Percentiles rank a stretch among this genome's conserved stretches.
Evolutionary conservation across 106 monocot species (phyloP).

Genomic region (Phalaenopsis aphrodite): DNA sequence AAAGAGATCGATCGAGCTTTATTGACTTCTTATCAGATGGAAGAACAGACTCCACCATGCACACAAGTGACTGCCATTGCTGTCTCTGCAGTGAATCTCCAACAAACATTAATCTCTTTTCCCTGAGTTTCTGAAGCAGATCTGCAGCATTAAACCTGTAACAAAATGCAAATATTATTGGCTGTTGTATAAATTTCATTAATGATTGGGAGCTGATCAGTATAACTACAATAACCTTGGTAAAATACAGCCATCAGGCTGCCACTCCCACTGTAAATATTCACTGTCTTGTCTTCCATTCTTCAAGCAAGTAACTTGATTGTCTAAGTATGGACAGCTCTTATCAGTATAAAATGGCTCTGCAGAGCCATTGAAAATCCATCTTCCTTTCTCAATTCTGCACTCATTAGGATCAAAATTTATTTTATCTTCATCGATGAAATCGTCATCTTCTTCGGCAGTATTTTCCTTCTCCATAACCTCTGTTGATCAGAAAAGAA

Average conservation of each 20-base stretch:
- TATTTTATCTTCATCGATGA: conserved; percentile 23
- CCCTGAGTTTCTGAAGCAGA: conserved; percentile 54
- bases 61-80: conserved; percentile 56
- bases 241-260: conserved; percentile 53
- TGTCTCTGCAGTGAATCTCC: conserved; percentile 56
- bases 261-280: conserved; percentile 76
- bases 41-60: conserved; percentile 39
- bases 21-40: conserved; percentile 45
- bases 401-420: conserved; percentile 37
- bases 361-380: conserved; percentile 53
- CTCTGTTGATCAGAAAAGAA: conserved; percentile 4
- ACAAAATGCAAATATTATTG: neutral
- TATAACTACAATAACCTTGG: conserved; percentile 42
- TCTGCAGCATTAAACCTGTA: conserved; percentile 37
- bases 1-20: conserved; percentile 26
- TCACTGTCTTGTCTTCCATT: conserved; percentile 76
- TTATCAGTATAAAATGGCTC: conserved; percentile 38
- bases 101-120: conserved; percentile 61
- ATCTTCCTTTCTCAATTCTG: conserved; percentile 57
- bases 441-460: conserved; percentile 5
- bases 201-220: neutral
- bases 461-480: conserved; percentile 6
- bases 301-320: conserved; percentile 33
- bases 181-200: neutral
- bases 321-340: conserved; percentile 72